Base-by-base conservation (phyloP, 2,329 filamentous ascomycete genomes). In the Fusarium sp. region DNA sequence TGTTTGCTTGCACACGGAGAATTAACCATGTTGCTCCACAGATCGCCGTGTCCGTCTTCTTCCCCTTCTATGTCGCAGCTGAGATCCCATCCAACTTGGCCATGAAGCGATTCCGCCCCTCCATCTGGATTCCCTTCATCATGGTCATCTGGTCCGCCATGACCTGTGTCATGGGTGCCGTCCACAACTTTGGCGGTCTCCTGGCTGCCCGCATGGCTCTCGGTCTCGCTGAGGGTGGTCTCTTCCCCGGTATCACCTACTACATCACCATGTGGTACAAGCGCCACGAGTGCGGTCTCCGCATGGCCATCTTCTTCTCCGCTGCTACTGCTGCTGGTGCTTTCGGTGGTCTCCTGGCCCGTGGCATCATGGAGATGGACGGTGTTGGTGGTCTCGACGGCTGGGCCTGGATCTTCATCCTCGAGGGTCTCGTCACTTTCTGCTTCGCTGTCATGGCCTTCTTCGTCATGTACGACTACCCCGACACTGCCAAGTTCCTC, bases 321-420 rank as follows among this genome's bases (percentile, higher is more conserved):
- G 84, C 87, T 9, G 89, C 90, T 2, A 89, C 88, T 1, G 83
- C 90, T 2, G 89, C 90, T 2, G 89, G 90, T 53, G 89, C 90
- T 2, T 92, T 92, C 70, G 89, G 90, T 57, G 90, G 90, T 20
- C 83, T 92, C 11, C 82, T 92, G 17, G 90, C 90, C 4, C 87
- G 87, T 35, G 90, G 85, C 24, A 87, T 92, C 59, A 86, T 88
- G 35, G 87, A 90, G 77, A 90, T 92, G 86, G 76, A 85, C 1
- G 87, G 87, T 3, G 74, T 83, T 8, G 81, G 89, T 4, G 80
- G 81, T 29, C 87, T 89, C 14, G 80, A 82, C 58, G 92, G 92
- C 1, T 96, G 93, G 93, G 86, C 89, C 2, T 95, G 92, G 93
- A 94, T 96, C 60, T 96, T 96, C 80, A 92, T 95, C 67, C 83